Base-by-base conservation (phyloP, 495 filamentous ascomycete species). In the Aspergillus sclerotioniger region DNA sequence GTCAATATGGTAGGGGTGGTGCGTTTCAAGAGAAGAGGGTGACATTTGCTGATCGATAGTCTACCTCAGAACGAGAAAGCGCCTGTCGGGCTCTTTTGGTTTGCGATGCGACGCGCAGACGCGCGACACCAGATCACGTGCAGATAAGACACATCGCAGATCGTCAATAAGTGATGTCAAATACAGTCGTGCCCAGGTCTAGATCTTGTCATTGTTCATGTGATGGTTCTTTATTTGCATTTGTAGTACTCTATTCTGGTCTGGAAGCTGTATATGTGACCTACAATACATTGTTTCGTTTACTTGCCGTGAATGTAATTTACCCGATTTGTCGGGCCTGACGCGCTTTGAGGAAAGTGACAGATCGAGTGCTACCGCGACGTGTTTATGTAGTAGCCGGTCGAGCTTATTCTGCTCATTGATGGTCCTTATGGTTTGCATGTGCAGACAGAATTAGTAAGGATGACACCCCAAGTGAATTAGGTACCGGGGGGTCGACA, bases 61-160 rank as follows among this genome's bases (percentile, higher is more conserved):
- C 37, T 41, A n/a, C n/a, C n/a, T 13, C 37, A 1, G 32, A 21
- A 43, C 20, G 19, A 19, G 16, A 54, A 25, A 47, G 10, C 35
- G 37, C 15, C 29, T 31, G n/a, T 3, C 32, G 47, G 45, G 35
- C n/a, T 8, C 20, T 16, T 7, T 25, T 54, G 35, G 43, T 47
- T 49, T 58, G 50, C 55, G 56, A 61, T 63, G 61, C 61, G 61
- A 67, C 64, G 58, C 64, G 64, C 60, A 31, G 16, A 56, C 63
- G 63, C 63, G 63, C 33, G 55, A 66, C 64, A 57, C 64, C 64
- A 61, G 37, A 47, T 66, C 64, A 66, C 64, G 64, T 66, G 64
- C n/a, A 50, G 47, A 50, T 50, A 50, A 50, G 47, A 32, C 32
- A 31, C 17, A 28, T 50, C 47, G 16, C 47, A 32, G 47, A 50